These are phyloP conservation scores for Nothopassalora personata DNA, from an alignment of 2,329 filamentous ascomycete species.

Conservation along the genomic window DNA sequence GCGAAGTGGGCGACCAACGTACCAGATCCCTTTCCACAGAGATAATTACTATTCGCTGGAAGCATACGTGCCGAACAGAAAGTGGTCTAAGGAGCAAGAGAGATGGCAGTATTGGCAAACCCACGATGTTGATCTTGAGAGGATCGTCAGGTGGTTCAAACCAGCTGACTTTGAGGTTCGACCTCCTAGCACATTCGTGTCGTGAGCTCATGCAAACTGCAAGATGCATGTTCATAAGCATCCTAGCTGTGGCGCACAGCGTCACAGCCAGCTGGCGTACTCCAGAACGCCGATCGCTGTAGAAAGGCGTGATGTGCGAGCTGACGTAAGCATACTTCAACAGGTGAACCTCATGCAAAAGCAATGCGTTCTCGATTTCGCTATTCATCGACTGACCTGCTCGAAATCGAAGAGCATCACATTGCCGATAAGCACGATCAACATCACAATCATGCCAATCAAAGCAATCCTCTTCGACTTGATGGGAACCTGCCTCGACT, in stretches of 20 bases:
- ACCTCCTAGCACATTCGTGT: background rate
- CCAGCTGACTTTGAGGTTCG: background rate
- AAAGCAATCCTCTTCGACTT: constrained; percentile 54
- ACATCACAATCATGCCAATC: constrained; percentile 3
- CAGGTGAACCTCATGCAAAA: no score
- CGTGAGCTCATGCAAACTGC: background rate
- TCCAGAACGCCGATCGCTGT: no score
- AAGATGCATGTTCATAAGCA: no score
- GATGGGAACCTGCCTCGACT: constrained; percentile 56
- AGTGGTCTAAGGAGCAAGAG: constrained; percentile 45
- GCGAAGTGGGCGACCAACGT: constrained; percentile 46
- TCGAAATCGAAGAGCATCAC: no score
- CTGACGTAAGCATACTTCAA: no score
- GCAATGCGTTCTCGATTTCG: background rate
- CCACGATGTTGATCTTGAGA: constrained; percentile 40
- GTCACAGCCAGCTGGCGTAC: no score
- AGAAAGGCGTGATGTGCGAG: no score
- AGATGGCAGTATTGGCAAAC: constrained; percentile 47
- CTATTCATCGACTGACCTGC: background rate
- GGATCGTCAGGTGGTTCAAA: constrained; percentile 13
- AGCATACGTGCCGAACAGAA: constrained; percentile 53
- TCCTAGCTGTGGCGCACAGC: no score
- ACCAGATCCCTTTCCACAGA: constrained; percentile 51
- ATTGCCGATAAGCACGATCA: background rate
- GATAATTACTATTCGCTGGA: constrained; percentile 58